Conservation (phyloP, 2,329 filamentous ascomycete genomes). For the Phyllosticta ampelicida region DNA sequence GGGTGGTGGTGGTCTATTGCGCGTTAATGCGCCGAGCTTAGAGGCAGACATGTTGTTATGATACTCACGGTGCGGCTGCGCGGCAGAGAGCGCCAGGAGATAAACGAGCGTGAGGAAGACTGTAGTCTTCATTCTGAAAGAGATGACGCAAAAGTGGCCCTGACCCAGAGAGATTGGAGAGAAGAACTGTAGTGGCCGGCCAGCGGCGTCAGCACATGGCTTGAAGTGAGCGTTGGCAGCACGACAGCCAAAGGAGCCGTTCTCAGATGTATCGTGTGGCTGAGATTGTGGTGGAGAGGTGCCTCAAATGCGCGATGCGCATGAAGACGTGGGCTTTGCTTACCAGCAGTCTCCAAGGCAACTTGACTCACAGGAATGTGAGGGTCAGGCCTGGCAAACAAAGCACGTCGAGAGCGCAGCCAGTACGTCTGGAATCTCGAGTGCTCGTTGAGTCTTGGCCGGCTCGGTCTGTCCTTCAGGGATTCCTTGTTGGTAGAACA, state of each 20-base stretch:
- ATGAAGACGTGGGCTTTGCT: neutral
- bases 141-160: neutral
- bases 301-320: neutral
- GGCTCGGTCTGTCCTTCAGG: neutral
- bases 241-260: neutral
- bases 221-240: neutral
- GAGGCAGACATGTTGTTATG: neutral
- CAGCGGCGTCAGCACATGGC: constrained; percentile 9
- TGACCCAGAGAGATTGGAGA: neutral
- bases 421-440: neutral
- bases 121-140: constrained; percentile 5
- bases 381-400: neutral
- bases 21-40: neutral
- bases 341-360: neutral
- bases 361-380: neutral
- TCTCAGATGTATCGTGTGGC: neutral
- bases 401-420: neutral
- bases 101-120: constrained; percentile 6
- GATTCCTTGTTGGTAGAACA: neutral
- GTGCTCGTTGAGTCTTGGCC: neutral
- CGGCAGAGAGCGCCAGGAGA: neutral
- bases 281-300: neutral
- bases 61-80: neutral
- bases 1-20: neutral
- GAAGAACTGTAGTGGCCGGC: constrained; percentile 3